Evolutionary conservation across 441 rosid species (phyloP), one percentile per base, ranked within the genome.

Genomic region (Mallotus japonicus): DNA sequence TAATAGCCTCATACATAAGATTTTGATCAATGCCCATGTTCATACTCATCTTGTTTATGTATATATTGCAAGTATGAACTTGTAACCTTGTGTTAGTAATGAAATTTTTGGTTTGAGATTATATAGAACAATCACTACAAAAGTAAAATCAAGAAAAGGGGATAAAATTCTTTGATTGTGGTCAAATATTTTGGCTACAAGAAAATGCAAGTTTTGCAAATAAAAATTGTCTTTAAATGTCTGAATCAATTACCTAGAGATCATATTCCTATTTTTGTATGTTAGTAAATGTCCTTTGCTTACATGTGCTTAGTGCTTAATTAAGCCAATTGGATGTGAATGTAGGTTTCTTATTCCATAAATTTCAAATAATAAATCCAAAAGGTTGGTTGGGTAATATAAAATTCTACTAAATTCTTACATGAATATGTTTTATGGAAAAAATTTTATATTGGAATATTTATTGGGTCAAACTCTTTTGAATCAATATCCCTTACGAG

Each of bases 221-320:
- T 68, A 58, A 76, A 53, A 49, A 70, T 47, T 47, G 78, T 68
- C 64, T 80, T 75, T 71, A 71, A 63, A 67, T 67, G 77, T 70
- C 58, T 64, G 32, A 28, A 28, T 54, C n/a, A 40, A 58, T 49
- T 17, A 5, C 61, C 37, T 3, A 14, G 51, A 75, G 73, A 75
- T 28, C 32, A 28, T 78, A 75, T 79, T 76, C 67, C 63, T 32
- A 24, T 61, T 79, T 80, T 76, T 80, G 84, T 72, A 58, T 20
- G 62, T 56, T 76, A 74, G 62, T 3, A 19, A 56, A 65, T 75
- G 65, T 55, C 62, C 17, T 69, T 55, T 58, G 16, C 62, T 11
- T 8, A 22, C 16, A 5, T n/a, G 6, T 54, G 32, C 5, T 58
- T 13, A 1, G 13, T 58, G 7, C 15, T 22, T 22, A 20, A 5